phyloP scores from a whole-genome alignment of 2,329 filamentous ascomycete species.

The Colletotrichum noveboracense region DNA sequence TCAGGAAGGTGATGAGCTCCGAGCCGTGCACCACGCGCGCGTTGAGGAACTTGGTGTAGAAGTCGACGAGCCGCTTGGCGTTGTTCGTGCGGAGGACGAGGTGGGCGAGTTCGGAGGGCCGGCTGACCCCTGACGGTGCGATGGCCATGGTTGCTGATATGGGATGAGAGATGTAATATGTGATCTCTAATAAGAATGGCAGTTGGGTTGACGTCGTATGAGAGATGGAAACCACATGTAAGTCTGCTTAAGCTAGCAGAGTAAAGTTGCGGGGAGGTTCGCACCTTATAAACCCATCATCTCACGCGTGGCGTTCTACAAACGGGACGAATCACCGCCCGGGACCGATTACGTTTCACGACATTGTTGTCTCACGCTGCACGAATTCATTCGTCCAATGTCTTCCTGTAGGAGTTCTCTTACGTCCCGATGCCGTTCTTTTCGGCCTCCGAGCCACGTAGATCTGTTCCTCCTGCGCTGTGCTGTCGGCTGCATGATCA shows the following conservation, averaged over 20 bases:
- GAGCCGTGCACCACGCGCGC: conserved; percentile 31
- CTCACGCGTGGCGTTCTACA: neutral
- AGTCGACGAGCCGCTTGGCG: conserved; percentile 31
- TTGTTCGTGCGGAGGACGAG: conserved; percentile 3
- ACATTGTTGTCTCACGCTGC: neutral
- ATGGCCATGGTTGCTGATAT: neutral
- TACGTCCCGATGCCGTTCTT: neutral
- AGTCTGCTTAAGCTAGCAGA: neutral
- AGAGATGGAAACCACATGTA: neutral
- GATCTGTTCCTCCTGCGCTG: neutral
- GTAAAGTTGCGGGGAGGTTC: neutral
- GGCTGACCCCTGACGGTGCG: neutral
- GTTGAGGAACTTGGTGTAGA: conserved; percentile 41
- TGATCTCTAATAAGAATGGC: neutral
- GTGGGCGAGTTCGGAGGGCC: conserved; percentile 11
- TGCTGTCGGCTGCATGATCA: neutral
- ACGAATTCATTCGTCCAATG: neutral
- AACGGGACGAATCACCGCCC: neutral
- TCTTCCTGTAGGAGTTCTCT: too few relatives aligned
- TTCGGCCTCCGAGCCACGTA: neutral
- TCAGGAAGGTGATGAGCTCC: conserved; percentile 38
- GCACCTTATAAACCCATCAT: neutral
- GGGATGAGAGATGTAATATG: neutral
- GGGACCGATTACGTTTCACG: neutral
- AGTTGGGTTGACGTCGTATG: neutral